These are phyloP conservation scores for Zygosaccharomyces sapae DNA, from an alignment of 1,139 yeast genomes.

Conservation along the genomic window DNA sequence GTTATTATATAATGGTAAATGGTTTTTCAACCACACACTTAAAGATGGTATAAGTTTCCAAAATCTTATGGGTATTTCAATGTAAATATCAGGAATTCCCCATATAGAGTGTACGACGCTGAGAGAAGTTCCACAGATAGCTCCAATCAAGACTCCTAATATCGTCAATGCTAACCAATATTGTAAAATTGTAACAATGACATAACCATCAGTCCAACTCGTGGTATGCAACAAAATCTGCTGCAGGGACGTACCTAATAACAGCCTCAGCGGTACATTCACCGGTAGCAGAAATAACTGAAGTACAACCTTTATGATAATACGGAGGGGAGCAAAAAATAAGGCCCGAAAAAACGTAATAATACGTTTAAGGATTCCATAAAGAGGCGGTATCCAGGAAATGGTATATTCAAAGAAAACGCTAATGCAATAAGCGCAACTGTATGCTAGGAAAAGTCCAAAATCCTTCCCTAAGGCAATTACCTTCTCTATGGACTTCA, in stretches of 20 bases:
- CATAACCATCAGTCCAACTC: conserved; percentile 16
- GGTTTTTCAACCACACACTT: neutral
- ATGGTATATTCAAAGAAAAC: conserved; percentile 4
- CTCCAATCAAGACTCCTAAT: conserved; percentile 21
- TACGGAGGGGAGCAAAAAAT: conserved; percentile 20
- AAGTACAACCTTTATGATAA: conserved; percentile 17
- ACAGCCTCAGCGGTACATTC: conserved; percentile 22
- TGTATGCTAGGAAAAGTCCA: conserved; percentile 11
- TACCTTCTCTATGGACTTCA: neutral
- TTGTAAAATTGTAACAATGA: conserved; percentile 21
- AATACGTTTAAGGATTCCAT: conserved; percentile 2
- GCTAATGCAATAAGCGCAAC: conserved; percentile 12
- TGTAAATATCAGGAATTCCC: conserved; percentile 23
- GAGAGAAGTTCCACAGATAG: conserved; percentile 19
- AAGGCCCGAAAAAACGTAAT: neutral
- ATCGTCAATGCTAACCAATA: conserved; percentile 21
- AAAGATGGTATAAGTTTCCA: conserved; percentile 11
- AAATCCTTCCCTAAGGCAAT: conserved; percentile 7
- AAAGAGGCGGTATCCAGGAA: neutral
- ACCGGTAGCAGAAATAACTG: conserved; percentile 24
- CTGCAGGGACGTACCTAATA: conserved; percentile 24
- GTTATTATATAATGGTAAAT: neutral
- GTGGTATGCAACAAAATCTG: conserved; percentile 16
- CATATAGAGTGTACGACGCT: conserved; percentile 22
- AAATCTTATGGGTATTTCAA: conserved; percentile 18